A percentile compares a stretch with the other conserved stretches of the same genome.
Conservation (phyloP, 257 asterid species). For the Forsythia viridissima region DNA sequence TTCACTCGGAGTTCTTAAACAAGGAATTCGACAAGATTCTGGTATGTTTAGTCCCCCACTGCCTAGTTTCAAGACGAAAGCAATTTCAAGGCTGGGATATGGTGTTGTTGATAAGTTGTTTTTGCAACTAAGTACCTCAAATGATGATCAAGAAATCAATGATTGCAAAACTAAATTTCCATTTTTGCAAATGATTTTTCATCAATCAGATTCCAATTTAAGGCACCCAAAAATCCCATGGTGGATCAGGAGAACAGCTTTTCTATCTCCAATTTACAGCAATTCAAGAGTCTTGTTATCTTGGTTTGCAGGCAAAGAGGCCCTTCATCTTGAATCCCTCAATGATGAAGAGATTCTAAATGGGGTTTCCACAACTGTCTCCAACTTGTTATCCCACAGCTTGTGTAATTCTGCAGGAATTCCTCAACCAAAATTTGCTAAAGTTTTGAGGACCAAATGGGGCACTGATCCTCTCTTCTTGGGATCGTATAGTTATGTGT, state of each 20-base stretch:
- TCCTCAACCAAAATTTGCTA: constrained; percentile 30
- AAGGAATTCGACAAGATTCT: constrained; percentile 43
- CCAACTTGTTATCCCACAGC: constrained; percentile 39
- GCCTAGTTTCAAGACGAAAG: constrained; percentile 55
- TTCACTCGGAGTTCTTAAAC: constrained; percentile 75
- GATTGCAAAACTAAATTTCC: constrained; percentile 37
- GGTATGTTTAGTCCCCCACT: constrained; percentile 65
- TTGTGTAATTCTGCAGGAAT: constrained; percentile 1
- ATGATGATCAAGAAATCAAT: constrained; percentile 14
- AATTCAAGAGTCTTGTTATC: constrained; percentile 52
- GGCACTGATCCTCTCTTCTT: constrained; percentile 81
- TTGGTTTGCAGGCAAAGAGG: constrained; percentile 90
- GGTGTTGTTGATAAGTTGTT: constrained; percentile 87
- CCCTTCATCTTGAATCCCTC: constrained; percentile 64
- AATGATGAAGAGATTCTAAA: constrained; percentile 53
- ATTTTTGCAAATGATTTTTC: constrained; percentile 67
- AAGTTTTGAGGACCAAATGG: constrained; percentile 72
- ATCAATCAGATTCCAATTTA: constrained; percentile 32
- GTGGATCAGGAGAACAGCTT: constrained; percentile 76
- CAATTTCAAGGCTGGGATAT: constrained; percentile 73
- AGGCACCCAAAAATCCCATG: constrained; percentile 53
- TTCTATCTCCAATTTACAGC: constrained; percentile 54
- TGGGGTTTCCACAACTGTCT: constrained; percentile 63
- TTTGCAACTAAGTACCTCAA: constrained; percentile 37
- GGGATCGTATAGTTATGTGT: constrained; percentile 84